A percentile compares a stretch with the other conserved stretches of the same genome.
These are phyloP conservation scores for Rubia balearica DNA, from an alignment of 305 asterid genomes.

Conservation along the genomic window DNA sequence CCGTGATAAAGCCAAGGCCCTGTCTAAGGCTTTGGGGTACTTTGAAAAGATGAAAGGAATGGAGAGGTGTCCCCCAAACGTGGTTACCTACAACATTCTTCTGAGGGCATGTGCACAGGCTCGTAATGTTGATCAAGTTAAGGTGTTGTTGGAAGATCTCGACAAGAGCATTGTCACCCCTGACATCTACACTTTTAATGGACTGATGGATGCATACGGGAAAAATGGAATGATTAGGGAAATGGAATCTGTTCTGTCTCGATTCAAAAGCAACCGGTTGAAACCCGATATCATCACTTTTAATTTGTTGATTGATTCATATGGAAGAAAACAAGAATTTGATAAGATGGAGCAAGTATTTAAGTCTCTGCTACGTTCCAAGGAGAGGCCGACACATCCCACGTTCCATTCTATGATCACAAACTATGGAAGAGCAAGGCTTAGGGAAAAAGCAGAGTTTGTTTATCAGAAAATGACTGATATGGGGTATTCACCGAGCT, in stretches of 20 bases:
- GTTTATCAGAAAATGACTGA: constrained; percentile 51
- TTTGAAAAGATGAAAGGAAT: constrained; percentile 82
- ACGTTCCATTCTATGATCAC: constrained; percentile 92
- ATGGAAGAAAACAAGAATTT: constrained; percentile 83
- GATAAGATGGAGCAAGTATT: constrained; percentile 96
- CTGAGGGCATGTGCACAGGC: constrained; percentile 86
- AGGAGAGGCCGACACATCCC: constrained; percentile 70
- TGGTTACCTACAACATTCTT: constrained; percentile 86
- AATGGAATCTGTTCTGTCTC: constrained; percentile 71
- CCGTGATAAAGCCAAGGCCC: constrained; percentile 68
- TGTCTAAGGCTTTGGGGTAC: constrained; percentile 63
- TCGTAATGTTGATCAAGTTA: constrained; percentile 55
- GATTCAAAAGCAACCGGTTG: constrained; percentile 64
- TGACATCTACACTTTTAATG: constrained; percentile 80
- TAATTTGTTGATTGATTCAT: constrained; percentile 76
- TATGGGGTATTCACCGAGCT: constrained; percentile 78
- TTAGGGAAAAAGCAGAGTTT: constrained; percentile 60
- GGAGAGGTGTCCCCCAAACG: constrained; percentile 73
- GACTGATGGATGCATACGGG: constrained; percentile 97
- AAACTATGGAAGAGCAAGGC: constrained; percentile 90
- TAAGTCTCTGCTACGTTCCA: constrained; percentile 62
- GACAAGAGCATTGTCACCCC: constrained; percentile 59
- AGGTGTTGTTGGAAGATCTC: constrained; percentile 60
- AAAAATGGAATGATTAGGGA: constrained; percentile 76
- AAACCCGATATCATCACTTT: constrained; percentile 78